Base-by-base conservation (phyloP, 495 filamentous ascomycete genomes). In the Aspergillus mulundensis region DNA sequence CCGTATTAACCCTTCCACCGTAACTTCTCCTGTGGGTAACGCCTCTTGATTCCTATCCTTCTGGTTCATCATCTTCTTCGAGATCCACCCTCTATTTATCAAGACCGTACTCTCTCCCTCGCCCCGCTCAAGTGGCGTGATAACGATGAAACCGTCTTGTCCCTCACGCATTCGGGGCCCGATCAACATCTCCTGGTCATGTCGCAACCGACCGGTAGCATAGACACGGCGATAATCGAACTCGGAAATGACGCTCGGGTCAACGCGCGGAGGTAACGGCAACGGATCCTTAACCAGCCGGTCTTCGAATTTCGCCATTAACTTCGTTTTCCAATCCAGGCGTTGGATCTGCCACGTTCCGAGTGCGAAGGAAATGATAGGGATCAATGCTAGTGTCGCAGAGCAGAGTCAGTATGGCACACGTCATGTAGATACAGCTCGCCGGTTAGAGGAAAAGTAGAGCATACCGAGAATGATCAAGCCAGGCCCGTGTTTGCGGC, bases 281-380 rank as follows among this genome's bases (percentile, higher is more conserved):
- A 98, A 81, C 1, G 94, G 95, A n/a, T 84, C 78, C 20, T 84
- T 86, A 24, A 95, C 78, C 32, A 98, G 81, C 0, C 93, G 88
- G 74, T 97, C 91, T 75, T 96, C 92, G 73, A 85, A 89, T 59
- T 83, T 86, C 49, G 91, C 91, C 54, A 98, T 86, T 15, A 97
- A 75, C 38, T 92, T 87, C 8, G 91, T 91, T 68, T 98, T 98
- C 91, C 92, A 93, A 34, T 83, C 81, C 15, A 98, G 83, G 2
- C 94, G 90, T 64, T 95, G 81, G n/a, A 98, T 86, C 65, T 98
- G 94, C 94, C 94, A 98, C 40, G 87, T 89, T 38, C 94, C 94
- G 32, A 98, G 85, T 59, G 76, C 76, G 70, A 98, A 96, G 47
- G 94, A 87, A 6, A 91, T 96, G 41, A 95, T 76, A 34, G 94